Evolutionary conservation across 805 yeast genomes (phyloP), one percentile per base, ranked within the genome.

Genomic region (Isabelozyma rhagii): DNA sequence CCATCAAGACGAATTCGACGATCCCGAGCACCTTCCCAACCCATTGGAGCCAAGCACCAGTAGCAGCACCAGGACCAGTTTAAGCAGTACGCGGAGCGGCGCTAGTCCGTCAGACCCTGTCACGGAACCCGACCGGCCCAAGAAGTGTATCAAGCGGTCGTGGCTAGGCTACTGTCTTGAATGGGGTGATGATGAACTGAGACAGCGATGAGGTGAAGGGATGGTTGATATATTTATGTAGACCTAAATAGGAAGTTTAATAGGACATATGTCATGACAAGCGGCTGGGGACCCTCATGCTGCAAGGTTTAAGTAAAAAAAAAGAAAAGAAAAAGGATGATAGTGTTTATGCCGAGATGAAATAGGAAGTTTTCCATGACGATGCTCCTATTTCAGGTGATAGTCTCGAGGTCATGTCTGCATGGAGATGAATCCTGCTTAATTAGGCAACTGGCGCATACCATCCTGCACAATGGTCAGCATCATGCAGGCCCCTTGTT

Each of bases 101-200:
- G n/a, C 36, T 13, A 31, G 36, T 31, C n/a, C n/a, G 36, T 31
- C 36, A 5, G 36, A 31, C 36, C 36, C 36, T 3, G n/a, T 31
- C 1, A 8, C 55, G 15, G 51, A 56, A 8, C 48, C 53, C 8
- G 68, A 62, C 5, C 56, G 57, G 10, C 79, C 78, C 2, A 67
- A 71, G 48, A 77, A 75, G 54, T 83, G 87, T 59, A 57, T 81
- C 41, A 69, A 78, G 53, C 62, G 85, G 50, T 79, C 84, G 1
- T 83, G 87, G 92, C 85, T 84, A 60, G 90, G 92, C 7, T 78
- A 81, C 69, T 82, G 87, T 55, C 51, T 61, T 17, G 69, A 78
- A 58, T 82, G 77, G 77, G 75, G 71, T 8, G 51, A 63, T 41
- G 74, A 63, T 38, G 69, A 62, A 3, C 25, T 21, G 25, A 21